Conservation (phyloP, 2,329 filamentous ascomycete genomes). For the Basipetospora sp. region DNA sequence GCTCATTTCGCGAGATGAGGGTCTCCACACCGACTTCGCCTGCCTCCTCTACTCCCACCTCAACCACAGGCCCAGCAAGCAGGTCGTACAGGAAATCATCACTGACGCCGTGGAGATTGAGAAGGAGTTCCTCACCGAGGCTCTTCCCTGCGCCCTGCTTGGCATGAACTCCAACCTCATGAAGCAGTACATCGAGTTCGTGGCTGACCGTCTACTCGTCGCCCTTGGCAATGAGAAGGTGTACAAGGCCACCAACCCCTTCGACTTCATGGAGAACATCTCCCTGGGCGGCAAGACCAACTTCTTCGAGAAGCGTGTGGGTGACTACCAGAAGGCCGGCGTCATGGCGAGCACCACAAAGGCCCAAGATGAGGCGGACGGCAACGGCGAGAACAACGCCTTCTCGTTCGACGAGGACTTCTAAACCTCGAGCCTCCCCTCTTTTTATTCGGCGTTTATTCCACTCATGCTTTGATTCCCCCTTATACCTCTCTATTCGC, state of each 20-base stretch:
- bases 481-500: not conserved
- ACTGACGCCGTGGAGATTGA: slow-evolving; percentile 87
- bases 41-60: slow-evolving; percentile 96
- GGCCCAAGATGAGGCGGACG: slow-evolving; percentile 30
- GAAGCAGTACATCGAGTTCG: slow-evolving; percentile 99
- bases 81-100: slow-evolving; percentile 75
- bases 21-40: slow-evolving; percentile 97
- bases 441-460: not conserved
- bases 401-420: slow-evolving; percentile 96
- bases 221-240: slow-evolving; percentile 88
- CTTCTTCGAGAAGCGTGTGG: slow-evolving; percentile 99
- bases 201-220: slow-evolving; percentile 85
- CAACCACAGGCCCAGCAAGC: slow-evolving; percentile 73
- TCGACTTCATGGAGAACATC: slow-evolving; percentile 99
- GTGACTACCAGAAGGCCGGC: slow-evolving; percentile 98
- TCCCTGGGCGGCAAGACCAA: slow-evolving; percentile 98
- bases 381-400: slow-evolving; percentile 41
- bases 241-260: slow-evolving; percentile 87
- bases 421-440: slow-evolving; percentile 35
- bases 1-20: slow-evolving; percentile 98
- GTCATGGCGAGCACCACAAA: slow-evolving; percentile 89
- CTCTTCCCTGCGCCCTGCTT: slow-evolving; percentile 78
- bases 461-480: not conserved
- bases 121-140: slow-evolving; percentile 94
- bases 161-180: slow-evolving; percentile 96